Evolutionary conservation across 225 moss, liverwort and hornwort genomes (phyloP).

Genomic region (Pseudoscleropodium purum): DNA sequence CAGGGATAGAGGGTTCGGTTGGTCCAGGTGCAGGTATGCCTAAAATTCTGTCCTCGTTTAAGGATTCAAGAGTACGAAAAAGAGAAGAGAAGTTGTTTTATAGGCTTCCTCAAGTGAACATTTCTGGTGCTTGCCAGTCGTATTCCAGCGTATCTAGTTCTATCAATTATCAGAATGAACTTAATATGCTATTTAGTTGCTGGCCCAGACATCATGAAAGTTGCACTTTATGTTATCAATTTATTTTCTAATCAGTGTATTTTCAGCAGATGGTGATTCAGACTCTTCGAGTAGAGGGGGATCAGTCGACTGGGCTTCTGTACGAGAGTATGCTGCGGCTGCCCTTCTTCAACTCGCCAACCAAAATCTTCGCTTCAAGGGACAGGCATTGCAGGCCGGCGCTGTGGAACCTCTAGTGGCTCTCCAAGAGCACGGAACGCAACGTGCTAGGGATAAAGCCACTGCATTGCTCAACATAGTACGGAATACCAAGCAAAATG

Average conservation of each 20-base stretch:
- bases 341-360: conserved; percentile 68
- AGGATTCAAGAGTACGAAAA: background rate
- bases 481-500: conserved; percentile 20
- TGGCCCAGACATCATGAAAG: background rate
- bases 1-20: background rate
- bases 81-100: background rate
- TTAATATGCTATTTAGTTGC: background rate
- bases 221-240: background rate
- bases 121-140: background rate
- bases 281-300: conserved; percentile 17
- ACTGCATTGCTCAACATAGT: conserved; percentile 59
- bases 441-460: conserved; percentile 73
- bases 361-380: conserved; percentile 76
- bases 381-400: conserved; percentile 70
- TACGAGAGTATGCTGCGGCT: conserved; percentile 81
- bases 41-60: background rate
- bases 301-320: conserved; percentile 49
- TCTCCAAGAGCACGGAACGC: conserved; percentile 59
- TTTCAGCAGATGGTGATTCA: conserved; percentile 2
- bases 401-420: conserved; percentile 51
- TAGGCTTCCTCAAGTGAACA: background rate
- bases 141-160: background rate
- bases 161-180: background rate
- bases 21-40: conserved; percentile 33
- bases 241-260: background rate